A percentile compares a stretch with the other conserved stretches of the same genome.
These are phyloP conservation scores for Pseudogymnoascus sp. DNA, from an alignment of 2,329 filamentous ascomycete genomes.

Conservation along the genomic window DNA sequence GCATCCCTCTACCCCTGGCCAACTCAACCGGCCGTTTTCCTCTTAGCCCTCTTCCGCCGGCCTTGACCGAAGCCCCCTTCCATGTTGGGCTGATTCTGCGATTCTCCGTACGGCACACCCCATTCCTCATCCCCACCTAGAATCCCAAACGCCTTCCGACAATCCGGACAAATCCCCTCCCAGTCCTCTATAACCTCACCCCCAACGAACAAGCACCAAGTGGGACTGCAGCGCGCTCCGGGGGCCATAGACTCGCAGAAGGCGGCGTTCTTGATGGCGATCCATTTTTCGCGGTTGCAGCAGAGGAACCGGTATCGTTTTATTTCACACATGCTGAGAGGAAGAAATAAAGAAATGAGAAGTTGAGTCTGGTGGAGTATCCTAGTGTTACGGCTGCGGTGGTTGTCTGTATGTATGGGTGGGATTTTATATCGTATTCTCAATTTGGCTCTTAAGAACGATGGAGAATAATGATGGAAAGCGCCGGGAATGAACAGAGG, in stretches of 20 bases:
- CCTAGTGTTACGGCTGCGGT: background rate
- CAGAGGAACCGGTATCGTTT: conserved; percentile 2
- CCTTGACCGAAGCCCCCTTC: no score
- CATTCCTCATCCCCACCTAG: background rate
- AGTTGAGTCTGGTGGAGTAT: no score
- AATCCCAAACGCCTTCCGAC: background rate
- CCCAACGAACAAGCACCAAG: background rate
- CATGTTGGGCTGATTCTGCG: no score
- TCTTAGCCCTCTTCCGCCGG: no score
- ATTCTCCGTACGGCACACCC: background rate
- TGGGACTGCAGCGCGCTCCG: background rate
- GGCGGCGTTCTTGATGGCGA: background rate
- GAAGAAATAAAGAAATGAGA: background rate
- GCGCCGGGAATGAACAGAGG: no score
- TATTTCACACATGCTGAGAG: conserved; percentile 7
- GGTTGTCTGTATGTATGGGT: background rate
- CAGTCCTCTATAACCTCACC: background rate
- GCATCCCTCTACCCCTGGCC: no score
- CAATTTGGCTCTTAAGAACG: no score
- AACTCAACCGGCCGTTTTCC: no score
- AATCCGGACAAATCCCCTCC: background rate
- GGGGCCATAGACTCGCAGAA: conserved; percentile 5
- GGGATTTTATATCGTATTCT: background rate
- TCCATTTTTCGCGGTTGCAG: conserved; percentile 10
- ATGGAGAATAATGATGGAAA: no score